Evolutionary conservation across 1,284 basidiomycete genomes (phyloP), one percentile per base, ranked within the genome.

Genomic region (Trichosporon asahii): DNA sequence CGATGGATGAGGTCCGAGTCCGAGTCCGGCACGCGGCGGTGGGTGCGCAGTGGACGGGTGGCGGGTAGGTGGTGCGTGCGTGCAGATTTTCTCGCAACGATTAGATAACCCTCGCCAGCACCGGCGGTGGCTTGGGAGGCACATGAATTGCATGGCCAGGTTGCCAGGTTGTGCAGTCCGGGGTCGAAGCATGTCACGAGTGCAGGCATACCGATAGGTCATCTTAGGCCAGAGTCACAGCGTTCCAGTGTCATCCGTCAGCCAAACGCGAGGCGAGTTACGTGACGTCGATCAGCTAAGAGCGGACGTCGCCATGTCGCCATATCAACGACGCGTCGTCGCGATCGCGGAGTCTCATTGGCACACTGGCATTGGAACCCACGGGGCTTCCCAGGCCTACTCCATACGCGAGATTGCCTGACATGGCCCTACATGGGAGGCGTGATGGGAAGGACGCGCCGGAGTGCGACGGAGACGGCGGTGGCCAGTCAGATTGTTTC

Each of bases 211-310:
- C 35, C 35, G 2, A 11, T 31, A 44, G 5, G 37, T 14, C 6
- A 40, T 9, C 37, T 4, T 5, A 40, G 15, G 40, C 40, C 40
- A n/a, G 40, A 3, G 18, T n/a, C 40, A 44, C 21, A 11, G 49
- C 49, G 44, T 46, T n/a, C 49, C 49, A 53, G 49, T 11, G 49
- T 53, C 49, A 53, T 53, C 49, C 31, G 31, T 9, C 40, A 44
- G 18, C 40, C 40, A 44, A n/a, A 44, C 40, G 40, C 23, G 23
- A 33, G 6, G 21, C 21, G 53, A 60, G 55, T 61, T 31, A 61
- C 57, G 57, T 61, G 57, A 61, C 57, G 57, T n/a, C 29, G 57
- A 61, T 61, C 57, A 31, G 25, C 55, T 31, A 60, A 60, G 14
- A 2, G 25, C 2, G 4, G 25, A 23, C 12, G 27, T n/a, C 27